phyloP scores from a whole-genome alignment of 345 rosid genomes.

The Lepidium aucheri region DNA sequence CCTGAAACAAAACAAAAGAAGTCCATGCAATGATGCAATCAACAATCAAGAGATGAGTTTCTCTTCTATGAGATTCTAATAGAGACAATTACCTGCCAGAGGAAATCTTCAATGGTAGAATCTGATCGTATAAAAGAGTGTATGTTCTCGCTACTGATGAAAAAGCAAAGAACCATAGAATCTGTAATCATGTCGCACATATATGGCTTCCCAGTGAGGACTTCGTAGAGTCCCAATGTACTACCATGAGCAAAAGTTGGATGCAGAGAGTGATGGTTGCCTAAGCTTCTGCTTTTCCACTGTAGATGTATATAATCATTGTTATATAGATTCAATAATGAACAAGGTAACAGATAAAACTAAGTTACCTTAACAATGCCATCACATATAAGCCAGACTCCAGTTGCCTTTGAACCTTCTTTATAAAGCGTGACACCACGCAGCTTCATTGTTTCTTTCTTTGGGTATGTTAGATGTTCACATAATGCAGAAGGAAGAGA shows the following conservation, averaged over 20 bases:
- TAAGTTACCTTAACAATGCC: conserved; percentile 79
- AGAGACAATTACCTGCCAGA: conserved; percentile 69
- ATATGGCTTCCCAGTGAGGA: conserved; percentile 65
- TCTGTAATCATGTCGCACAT: conserved; percentile 73
- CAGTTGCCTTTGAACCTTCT: conserved; percentile 75
- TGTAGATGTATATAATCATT: conserved; percentile 1
- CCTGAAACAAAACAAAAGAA: conserved; percentile 33
- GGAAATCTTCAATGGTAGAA: conserved; percentile 59
- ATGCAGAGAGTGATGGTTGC: conserved; percentile 70
- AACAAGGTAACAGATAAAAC: neutral
- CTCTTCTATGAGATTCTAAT: neutral
- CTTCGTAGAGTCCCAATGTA: conserved; percentile 87
- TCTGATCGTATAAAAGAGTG: conserved; percentile 47
- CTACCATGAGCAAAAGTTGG: conserved; percentile 89
- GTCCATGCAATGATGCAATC: neutral
- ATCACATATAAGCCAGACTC: conserved; percentile 82
- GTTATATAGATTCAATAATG: neutral
- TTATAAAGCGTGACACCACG: conserved; percentile 65
- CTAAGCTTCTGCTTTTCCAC: conserved; percentile 73
- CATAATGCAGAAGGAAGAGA: conserved; percentile 63
- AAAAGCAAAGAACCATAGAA: conserved; percentile 71
- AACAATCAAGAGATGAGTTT: neutral
- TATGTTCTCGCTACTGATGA: conserved; percentile 52
- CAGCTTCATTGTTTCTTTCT: conserved; percentile 58
- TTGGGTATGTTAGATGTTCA: conserved; percentile 41